Percentiles rank a stretch among this genome's conserved stretches.
Evolutionary conservation across 1,139 yeast species (phyloP).

Genomic region (Hemisphaericaspora lyxosophila): DNA sequence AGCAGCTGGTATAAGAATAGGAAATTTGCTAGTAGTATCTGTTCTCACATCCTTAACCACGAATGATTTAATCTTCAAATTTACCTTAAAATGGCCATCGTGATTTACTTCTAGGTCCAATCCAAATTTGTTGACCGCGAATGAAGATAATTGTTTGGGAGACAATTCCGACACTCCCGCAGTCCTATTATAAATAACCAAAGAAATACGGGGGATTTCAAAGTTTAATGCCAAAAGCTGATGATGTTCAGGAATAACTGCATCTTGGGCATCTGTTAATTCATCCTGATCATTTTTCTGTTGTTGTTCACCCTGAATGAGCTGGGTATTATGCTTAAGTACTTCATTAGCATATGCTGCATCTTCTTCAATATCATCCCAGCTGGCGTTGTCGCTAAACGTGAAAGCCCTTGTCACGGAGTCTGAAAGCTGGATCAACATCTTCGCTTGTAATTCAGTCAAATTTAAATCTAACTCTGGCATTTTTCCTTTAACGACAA

Average conservation of each 20-base stretch:
- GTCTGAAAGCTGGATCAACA: constrained; percentile 55
- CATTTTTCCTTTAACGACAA: constrained; percentile 57
- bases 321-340: constrained; percentile 28
- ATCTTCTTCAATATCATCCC: constrained; percentile 63
- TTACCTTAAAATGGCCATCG: constrained; percentile 58
- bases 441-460: constrained; percentile 75
- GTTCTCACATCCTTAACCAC: constrained; percentile 73
- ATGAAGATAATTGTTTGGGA: constrained; percentile 53
- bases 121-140: constrained; percentile 62
- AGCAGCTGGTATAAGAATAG: constrained; percentile 75
- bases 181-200: constrained; percentile 66
- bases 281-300: constrained; percentile 2
- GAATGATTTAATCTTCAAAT: constrained; percentile 68
- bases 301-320: constrained; percentile 7
- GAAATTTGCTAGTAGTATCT: constrained; percentile 63
- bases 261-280: not conserved
- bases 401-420: constrained; percentile 59
- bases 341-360: constrained; percentile 57
- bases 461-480: constrained; percentile 66
- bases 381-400: constrained; percentile 32
- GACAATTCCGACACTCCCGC: constrained; percentile 34
- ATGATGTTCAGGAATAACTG: constrained; percentile 28
- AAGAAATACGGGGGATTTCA: constrained; percentile 59
- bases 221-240: constrained; percentile 52
- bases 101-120: constrained; percentile 51